These are phyloP conservation scores for Taxawa tesnikishii DNA, from an alignment of 2,329 filamentous ascomycete genomes.

Conservation along the genomic window DNA sequence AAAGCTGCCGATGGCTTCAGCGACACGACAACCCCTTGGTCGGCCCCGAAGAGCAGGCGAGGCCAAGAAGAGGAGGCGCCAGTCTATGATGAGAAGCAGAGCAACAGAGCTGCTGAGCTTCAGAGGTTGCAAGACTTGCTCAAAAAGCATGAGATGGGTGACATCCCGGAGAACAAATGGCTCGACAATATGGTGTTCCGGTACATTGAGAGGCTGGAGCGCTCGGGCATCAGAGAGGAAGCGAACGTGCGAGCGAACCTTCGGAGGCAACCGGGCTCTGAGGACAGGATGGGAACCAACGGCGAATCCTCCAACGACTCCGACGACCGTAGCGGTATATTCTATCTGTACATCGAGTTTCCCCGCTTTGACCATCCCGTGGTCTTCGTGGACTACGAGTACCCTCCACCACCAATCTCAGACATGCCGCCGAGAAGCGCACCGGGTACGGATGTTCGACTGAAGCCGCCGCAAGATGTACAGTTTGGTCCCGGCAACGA, in stretches of 20 bases:
- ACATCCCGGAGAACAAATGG: conserved; percentile 89
- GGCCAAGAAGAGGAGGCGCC: conserved; percentile 50
- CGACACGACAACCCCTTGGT: conserved; percentile 66
- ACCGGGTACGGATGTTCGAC: conserved; percentile 54
- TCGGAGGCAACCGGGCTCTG: background rate
- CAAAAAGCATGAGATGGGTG: conserved; percentile 97
- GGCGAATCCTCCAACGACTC: conserved; percentile 28
- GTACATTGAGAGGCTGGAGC: conserved; percentile 59
- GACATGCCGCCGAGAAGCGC: conserved; percentile 42
- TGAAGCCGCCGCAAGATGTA: conserved; percentile 77
- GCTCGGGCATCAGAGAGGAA: conserved; percentile 25
- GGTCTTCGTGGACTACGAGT: conserved; percentile 90
- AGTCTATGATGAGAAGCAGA: conserved; percentile 20
- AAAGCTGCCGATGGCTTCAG: conserved; percentile 77
- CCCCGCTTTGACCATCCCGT: conserved; percentile 92
- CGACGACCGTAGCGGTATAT: conserved; percentile 48
- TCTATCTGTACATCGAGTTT: conserved; percentile 80
- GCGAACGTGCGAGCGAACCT: conserved; percentile 2
- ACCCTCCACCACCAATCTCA: conserved; percentile 72
- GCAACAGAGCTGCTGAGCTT: conserved; percentile 51
- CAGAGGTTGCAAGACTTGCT: conserved; percentile 81
- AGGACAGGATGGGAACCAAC: conserved; percentile 9
- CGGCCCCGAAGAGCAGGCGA: conserved; percentile 37
- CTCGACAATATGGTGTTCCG: conserved; percentile 90
- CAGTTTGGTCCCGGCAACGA: conserved; percentile 80